A percentile compares a stretch with the other conserved stretches of the same genome.
These are phyloP conservation scores for Thielaviopsis musarum DNA, from an alignment of 2,329 filamentous ascomycete species.

Conservation along the genomic window DNA sequence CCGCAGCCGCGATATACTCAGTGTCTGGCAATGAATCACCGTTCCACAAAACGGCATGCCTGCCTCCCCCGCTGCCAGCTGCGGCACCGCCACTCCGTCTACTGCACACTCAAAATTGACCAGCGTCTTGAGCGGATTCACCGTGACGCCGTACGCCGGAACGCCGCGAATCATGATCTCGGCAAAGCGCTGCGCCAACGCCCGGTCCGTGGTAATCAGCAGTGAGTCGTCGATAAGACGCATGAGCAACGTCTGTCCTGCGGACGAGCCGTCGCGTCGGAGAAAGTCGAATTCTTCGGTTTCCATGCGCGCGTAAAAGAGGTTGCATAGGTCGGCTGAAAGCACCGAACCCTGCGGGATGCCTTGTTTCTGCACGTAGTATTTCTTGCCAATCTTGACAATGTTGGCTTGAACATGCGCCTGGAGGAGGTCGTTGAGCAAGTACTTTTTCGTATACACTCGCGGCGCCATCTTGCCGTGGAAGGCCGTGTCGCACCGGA, in stretches of 20 bases:
- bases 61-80: constrained; percentile 19
- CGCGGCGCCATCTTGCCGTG: constrained; percentile 49
- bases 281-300: constrained; percentile 51
- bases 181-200: constrained; percentile 56
- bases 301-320: constrained; percentile 89
- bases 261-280: neutral
- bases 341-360: constrained; percentile 89
- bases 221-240: constrained; percentile 87
- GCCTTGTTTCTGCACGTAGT: constrained; percentile 71
- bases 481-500: constrained; percentile 55
- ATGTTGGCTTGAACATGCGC: constrained; percentile 76
- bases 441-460: constrained; percentile 32
- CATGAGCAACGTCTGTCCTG: constrained; percentile 42
- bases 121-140: constrained; percentile 65
- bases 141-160: constrained; percentile 60
- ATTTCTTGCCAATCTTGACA: constrained; percentile 75
- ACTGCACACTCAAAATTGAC: constrained; percentile 62
- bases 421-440: constrained; percentile 51
- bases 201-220: constrained; percentile 55
- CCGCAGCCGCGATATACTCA: constrained; percentile 58
- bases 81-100: constrained; percentile 32
- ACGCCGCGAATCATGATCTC: constrained; percentile 65
- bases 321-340: constrained; percentile 77
- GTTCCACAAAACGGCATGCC: constrained; percentile 84
- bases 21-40: constrained; percentile 53